phyloP scores from a whole-genome alignment of 2,329 filamentous ascomycete species.

The Aspergillus sp. region DNA sequence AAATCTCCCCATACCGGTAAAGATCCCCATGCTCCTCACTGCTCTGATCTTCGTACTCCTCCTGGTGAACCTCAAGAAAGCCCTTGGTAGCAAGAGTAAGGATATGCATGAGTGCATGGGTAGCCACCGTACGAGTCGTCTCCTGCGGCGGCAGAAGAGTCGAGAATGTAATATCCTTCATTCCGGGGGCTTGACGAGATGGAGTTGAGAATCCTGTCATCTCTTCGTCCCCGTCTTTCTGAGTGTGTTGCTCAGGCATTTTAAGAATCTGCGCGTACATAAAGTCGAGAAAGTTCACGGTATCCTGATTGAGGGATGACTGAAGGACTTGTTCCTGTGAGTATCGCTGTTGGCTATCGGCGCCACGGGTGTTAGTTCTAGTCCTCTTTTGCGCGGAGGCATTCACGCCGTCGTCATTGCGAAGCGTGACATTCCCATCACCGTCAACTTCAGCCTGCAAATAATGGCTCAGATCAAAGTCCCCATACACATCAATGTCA shows the following conservation, averaged over 20 bases:
- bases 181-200: background rate
- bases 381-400: background rate
- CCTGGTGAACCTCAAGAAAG: conserved; percentile 57
- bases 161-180: conserved; percentile 54
- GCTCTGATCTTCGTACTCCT: conserved; percentile 32
- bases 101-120: conserved; percentile 70
- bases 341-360: background rate
- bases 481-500: conserved; percentile 17
- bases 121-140: conserved; percentile 55
- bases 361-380: background rate
- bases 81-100: conserved; percentile 63
- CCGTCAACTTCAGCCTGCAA: conserved; percentile 27
- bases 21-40: conserved; percentile 11
- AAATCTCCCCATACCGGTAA: conserved; percentile 25
- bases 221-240: conserved; percentile 7
- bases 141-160: conserved; percentile 56
- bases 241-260: background rate
- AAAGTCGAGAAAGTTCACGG: conserved; percentile 57
- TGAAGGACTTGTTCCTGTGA: conserved; percentile 39
- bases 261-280: conserved; percentile 44
- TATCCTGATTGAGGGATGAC: conserved; percentile 52
- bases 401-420: background rate
- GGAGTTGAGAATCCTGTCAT: conserved; percentile 1
- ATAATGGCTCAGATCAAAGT: conserved; percentile 25
- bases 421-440: conserved; percentile 10